phyloP scores from a whole-genome alignment of 1,284 basidiomycete species.

The Rugosomyces carneus region DNA sequence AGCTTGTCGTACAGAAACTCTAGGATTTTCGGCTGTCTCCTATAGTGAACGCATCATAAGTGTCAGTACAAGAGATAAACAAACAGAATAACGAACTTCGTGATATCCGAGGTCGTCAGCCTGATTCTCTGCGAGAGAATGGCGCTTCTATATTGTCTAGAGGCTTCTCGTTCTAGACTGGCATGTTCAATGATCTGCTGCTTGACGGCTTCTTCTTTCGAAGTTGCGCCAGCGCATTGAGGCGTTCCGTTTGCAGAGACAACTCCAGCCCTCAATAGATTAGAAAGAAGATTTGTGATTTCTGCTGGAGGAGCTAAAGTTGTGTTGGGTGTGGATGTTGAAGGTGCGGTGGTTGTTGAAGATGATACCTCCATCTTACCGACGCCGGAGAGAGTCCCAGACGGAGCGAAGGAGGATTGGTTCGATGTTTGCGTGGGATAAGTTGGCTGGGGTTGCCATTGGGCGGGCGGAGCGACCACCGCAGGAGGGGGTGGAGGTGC shows the following conservation, averaged over 20 bases:
- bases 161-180: conserved; percentile 43
- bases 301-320: conserved; percentile 29
- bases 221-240: conserved; percentile 38
- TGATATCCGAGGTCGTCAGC: conserved; percentile 67
- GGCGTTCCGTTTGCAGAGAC: conserved; percentile 52
- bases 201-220: conserved; percentile 34
- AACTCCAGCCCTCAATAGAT: conserved; percentile 70
- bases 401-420: too few species aligned
- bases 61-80: not conserved
- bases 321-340: conserved; percentile 25
- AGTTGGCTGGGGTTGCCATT: conserved; percentile 21
- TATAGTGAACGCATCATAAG: conserved; percentile 27
- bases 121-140: conserved; percentile 67
- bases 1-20: conserved; percentile 72
- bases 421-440: conserved; percentile 17
- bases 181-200: conserved; percentile 27
- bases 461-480: conserved; percentile 16
- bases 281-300: conserved; percentile 57
- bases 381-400: conserved; percentile 15
- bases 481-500: conserved; percentile 28
- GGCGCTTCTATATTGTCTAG: conserved; percentile 59
- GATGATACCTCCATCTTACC: conserved; percentile 21
- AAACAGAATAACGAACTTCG: conserved; percentile 44
- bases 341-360: conserved; percentile 16
- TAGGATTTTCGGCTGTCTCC: conserved; percentile 56